Base-by-base conservation (phyloP, 345 rosid species). In the Ailanthus altissimus region DNA sequence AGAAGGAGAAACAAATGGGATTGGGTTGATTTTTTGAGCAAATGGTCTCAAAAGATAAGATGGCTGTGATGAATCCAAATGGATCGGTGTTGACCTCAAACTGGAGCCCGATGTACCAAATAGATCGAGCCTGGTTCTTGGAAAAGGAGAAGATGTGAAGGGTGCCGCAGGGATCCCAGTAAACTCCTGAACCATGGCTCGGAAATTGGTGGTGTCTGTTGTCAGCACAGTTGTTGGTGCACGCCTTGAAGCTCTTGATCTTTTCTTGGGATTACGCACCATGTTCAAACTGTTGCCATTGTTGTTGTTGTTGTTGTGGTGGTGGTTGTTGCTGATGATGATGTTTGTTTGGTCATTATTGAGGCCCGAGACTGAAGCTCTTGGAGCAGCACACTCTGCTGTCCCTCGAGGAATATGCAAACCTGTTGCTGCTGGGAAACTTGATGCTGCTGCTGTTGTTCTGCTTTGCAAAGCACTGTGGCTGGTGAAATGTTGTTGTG, bases 181-280 rank as follows among this genome's bases (percentile, higher is more conserved):
- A 79, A 95, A 95, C 60, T 95, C 99, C 76, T 95, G 99, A 77
- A 95, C 99, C 98, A 95, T 95, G 64, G 97, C 97, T 81, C 97
- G 85, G 89, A 95, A 95, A 78, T 95, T 95, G 46, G 90, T 80
- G 54, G 98, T 95, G 79, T 95, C 98, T 59, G 99, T 95, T 8
- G 90, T 91, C 79, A 95, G 74, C 67, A 95, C 92, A 36, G 99
- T 95, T 1, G 99, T 95, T 10, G 99, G 98, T 67, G 98, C 99
- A 80, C 97, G 86, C 85, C 98, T 83, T 0, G 99, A 91, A 25
- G 98, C 97, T 78, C 99, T 83, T 6, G 98, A 84, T 74, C 99
- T 86, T 85, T 95, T 94, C 89, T 93, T 94, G 49, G 95, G 85
- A 73, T 91, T 93, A 53, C 91, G 87, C 45, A 49, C 84, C 57